Percentiles rank a stretch among this genome's conserved stretches.
phyloP scores from a whole-genome alignment of 2,329 filamentous ascomycete genomes.

The Phaeomoniella chlamydospora region DNA sequence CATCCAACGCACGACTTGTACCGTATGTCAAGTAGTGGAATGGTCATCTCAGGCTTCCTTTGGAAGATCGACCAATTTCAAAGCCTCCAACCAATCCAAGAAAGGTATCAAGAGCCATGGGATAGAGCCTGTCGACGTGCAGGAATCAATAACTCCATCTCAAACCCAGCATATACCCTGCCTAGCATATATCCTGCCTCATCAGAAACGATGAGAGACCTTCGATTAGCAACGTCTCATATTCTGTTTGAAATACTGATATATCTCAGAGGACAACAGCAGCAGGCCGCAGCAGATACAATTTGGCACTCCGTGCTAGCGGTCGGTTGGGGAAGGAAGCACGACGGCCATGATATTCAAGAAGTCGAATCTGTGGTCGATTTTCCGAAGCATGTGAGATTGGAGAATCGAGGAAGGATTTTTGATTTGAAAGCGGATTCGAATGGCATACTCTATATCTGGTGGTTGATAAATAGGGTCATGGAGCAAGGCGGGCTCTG shows the following conservation, averaged over 20 bases:
- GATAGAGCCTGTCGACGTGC: not conserved
- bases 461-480: slow-evolving; percentile 2
- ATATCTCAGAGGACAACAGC: not conserved
- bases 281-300: not conserved
- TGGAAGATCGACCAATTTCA: slow-evolving; percentile 1
- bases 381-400: slow-evolving; percentile 1
- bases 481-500: slow-evolving; percentile 1
- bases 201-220: too few species aligned
- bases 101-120: slow-evolving; percentile 1
- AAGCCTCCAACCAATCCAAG: slow-evolving; percentile 1
- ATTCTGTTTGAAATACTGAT: slow-evolving; percentile 1
- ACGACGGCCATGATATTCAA: not conserved
- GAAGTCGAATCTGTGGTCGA: not conserved
- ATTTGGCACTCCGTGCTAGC: not conserved
- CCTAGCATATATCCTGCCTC: too few species aligned
- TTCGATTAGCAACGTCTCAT: slow-evolving; percentile 1
- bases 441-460: not conserved
- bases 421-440: not conserved
- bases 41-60: not conserved
- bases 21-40: not conserved
- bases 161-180: not conserved
- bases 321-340: not conserved
- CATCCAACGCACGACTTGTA: not conserved
- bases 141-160: too few species aligned
- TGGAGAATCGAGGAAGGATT: slow-evolving; percentile 1